Conservation (phyloP, 176 grass and related monocot species). For the Stipa capillata region DNA sequence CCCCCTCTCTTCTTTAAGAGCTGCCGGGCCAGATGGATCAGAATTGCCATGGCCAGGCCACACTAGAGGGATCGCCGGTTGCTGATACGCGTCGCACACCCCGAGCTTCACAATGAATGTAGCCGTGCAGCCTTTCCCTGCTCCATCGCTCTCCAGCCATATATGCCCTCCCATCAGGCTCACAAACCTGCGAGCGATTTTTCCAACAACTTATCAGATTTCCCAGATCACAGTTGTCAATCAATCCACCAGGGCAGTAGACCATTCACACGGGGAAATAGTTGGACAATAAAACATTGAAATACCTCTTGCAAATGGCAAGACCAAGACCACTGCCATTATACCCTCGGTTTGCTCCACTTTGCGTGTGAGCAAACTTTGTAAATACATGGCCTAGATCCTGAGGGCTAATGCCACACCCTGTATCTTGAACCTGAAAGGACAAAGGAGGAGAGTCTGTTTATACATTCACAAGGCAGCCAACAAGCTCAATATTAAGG, state of each 20-base stretch:
- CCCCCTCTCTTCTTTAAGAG: conserved; percentile 32
- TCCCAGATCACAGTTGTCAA: neutral
- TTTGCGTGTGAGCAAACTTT: neutral
- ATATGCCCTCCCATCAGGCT: conserved; percentile 66
- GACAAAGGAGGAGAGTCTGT: neutral
- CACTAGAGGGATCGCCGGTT: conserved; percentile 23
- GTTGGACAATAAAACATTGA: neutral
- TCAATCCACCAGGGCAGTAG: neutral
- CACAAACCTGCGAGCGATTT: conserved; percentile 33
- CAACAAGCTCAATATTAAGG: neutral
- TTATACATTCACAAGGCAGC: neutral
- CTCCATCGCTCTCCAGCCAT: conserved; percentile 66
- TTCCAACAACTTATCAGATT: neutral
- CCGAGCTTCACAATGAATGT: conserved; percentile 55
- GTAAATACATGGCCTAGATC: neutral
- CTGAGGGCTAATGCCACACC: neutral
- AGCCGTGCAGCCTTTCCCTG: conserved; percentile 51
- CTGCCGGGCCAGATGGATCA: neutral
- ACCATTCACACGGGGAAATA: neutral
- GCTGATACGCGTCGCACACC: conserved; percentile 36
- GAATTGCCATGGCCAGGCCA: conserved; percentile 12
- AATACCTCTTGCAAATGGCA: conserved; percentile 43
- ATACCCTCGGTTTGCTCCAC: neutral
- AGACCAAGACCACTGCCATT: neutral
- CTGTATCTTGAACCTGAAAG: neutral